Conservation (phyloP, 2,329 filamentous ascomycete species). For the Fusarium kyushuense region DNA sequence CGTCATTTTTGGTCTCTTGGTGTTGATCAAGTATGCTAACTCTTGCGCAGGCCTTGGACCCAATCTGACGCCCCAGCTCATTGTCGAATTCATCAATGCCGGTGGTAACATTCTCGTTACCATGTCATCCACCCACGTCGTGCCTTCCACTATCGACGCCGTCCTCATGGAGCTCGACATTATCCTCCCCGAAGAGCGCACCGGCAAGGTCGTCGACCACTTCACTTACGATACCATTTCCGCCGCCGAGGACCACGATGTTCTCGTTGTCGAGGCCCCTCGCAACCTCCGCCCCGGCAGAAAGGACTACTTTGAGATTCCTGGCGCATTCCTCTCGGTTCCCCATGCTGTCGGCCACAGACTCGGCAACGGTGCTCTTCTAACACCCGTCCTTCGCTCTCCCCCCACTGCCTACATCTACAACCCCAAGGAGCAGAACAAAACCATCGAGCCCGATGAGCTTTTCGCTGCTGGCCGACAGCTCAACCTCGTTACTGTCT, state of each 20-base stretch:
- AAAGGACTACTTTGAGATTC: constrained; percentile 78
- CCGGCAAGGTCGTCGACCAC: constrained; percentile 89
- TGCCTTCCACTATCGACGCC: constrained; percentile 79
- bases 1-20: constrained; percentile 31
- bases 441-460: constrained; percentile 75
- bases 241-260: constrained; percentile 86
- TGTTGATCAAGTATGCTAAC: constrained; percentile 21
- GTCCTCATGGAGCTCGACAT: constrained; percentile 91
- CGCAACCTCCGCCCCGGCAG: constrained; percentile 73
- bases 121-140: constrained; percentile 77
- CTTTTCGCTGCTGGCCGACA: constrained; percentile 87
- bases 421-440: constrained; percentile 87
- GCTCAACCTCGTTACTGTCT: constrained; percentile 82
- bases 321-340: constrained; percentile 76
- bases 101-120: constrained; percentile 92
- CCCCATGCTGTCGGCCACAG: constrained; percentile 84
- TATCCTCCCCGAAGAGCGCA: constrained; percentile 85
- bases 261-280: constrained; percentile 81
- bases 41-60: constrained; percentile 79
- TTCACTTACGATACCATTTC: constrained; percentile 89
- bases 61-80: constrained; percentile 83
- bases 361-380: constrained; percentile 80
- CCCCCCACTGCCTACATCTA: constrained; percentile 91
- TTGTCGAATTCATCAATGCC: constrained; percentile 92
- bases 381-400: constrained; percentile 85